Conservation (phyloP, 495 filamentous ascomycete species). For the Daldinia bambusicola region DNA sequence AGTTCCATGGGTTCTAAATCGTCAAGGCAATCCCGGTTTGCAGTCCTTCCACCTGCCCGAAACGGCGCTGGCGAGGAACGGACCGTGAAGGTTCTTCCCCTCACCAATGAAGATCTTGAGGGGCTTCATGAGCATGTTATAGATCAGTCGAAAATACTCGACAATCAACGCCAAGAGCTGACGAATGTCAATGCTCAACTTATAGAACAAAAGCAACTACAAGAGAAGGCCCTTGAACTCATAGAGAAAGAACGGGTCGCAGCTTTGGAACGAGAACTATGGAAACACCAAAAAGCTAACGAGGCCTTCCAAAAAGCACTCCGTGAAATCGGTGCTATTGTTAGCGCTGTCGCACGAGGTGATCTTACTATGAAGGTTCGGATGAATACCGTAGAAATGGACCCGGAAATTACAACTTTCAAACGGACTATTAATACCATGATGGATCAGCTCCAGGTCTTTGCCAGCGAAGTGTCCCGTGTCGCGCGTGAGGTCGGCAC, state of each 20-base stretch:
- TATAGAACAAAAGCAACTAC: slow-evolving; percentile 70
- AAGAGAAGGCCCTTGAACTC: slow-evolving; percentile 68
- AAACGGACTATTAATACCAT: slow-evolving; percentile 98
- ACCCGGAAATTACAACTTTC: slow-evolving; percentile 99
- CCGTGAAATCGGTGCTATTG: slow-evolving; percentile 95
- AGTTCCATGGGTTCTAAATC: slow-evolving; percentile 26
- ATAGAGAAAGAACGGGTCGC: slow-evolving; percentile 65
- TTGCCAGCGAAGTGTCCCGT: slow-evolving; percentile 95
- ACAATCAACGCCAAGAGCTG: slow-evolving; percentile 76
- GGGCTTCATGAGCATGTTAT: slow-evolving; percentile 78
- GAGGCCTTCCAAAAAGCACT: slow-evolving; percentile 98
- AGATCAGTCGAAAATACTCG: slow-evolving; percentile 80
- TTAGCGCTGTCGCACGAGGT: slow-evolving; percentile 93
- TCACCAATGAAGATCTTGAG: slow-evolving; percentile 76
- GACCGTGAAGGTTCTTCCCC: slow-evolving; percentile 48
- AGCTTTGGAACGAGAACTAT: slow-evolving; percentile 85
- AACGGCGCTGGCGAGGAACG: slow-evolving; percentile 49
- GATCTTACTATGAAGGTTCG: slow-evolving; percentile 98
- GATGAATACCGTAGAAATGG: slow-evolving; percentile 96
- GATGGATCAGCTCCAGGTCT: slow-evolving; percentile 98
- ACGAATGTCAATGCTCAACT: slow-evolving; percentile 74
- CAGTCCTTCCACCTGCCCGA: slow-evolving; percentile 41
- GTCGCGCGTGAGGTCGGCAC: slow-evolving; percentile 98
- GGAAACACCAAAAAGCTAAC: slow-evolving; percentile 97
- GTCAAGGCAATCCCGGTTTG: slow-evolving; percentile 35